phyloP scores from a whole-genome alignment of 2,329 filamentous ascomycete genomes.

The Aspergillus quadricinctus region DNA sequence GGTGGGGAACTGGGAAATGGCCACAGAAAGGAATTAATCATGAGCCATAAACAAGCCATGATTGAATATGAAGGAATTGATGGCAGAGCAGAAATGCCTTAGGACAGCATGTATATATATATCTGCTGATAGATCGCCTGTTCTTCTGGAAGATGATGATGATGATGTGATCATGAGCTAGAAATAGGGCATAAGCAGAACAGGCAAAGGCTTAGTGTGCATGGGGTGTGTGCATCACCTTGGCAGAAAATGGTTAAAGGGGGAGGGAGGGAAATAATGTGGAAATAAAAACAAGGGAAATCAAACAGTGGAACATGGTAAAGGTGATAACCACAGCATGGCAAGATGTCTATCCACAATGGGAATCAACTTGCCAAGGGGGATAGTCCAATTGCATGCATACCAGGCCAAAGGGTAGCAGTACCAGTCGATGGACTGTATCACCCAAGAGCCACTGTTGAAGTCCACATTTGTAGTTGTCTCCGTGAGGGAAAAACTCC shows the following conservation, averaged over 20 bases:
- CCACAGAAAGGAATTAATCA: neutral
- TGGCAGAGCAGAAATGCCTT: neutral
- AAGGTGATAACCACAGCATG: neutral
- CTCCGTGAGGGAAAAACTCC: neutral
- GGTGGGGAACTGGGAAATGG: neutral
- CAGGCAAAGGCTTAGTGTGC: neutral
- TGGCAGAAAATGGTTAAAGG: neutral
- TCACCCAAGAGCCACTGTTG: neutral
- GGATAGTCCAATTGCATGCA: neutral
- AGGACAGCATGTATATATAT: neutral
- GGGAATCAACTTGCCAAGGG: neutral
- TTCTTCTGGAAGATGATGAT: neutral
- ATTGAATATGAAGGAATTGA: neutral
- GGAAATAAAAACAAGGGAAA: slow-evolving; percentile 3
- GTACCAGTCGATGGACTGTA: neutral
- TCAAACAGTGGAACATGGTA: neutral
- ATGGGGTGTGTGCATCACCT: neutral
- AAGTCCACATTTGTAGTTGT: neutral
- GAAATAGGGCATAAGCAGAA: neutral
- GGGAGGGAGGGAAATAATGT: slow-evolving; percentile 1
- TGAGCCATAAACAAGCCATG: neutral
- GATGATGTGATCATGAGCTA: neutral
- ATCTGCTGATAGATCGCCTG: neutral
- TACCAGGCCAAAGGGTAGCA: neutral
- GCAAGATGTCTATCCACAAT: neutral